Conservation (phyloP, 306 rosid species). For the Heteromeles arbutifolia region DNA sequence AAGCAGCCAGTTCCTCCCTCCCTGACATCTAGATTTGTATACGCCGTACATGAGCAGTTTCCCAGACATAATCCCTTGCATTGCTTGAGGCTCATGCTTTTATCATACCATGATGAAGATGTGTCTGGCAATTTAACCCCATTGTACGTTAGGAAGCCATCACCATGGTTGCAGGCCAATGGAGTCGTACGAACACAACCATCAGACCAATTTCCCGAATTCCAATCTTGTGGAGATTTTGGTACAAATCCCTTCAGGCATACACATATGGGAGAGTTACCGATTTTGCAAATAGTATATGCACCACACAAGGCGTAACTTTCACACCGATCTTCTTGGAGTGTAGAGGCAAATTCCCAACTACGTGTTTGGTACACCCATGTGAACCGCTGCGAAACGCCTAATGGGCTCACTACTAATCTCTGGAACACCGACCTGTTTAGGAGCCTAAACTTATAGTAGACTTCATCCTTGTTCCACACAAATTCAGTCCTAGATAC, state of each 20-base stretch:
- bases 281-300: slow-evolving; percentile 25
- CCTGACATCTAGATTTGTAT: slow-evolving; percentile 24
- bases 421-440: slow-evolving; percentile 29
- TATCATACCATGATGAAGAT: slow-evolving; percentile 10
- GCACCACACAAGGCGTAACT: slow-evolving; percentile 39
- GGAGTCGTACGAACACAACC: slow-evolving; percentile 33
- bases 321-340: slow-evolving; percentile 20
- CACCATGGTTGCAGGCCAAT: slow-evolving; percentile 24
- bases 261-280: slow-evolving; percentile 25
- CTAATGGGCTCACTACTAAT: slow-evolving; percentile 29
- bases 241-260: slow-evolving; percentile 46
- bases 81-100: slow-evolving; percentile 15
- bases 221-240: slow-evolving; percentile 20
- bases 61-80: slow-evolving; percentile 24
- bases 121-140: slow-evolving; percentile 25
- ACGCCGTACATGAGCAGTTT: slow-evolving; percentile 40
- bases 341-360: background rate
- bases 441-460: slow-evolving; percentile 23
- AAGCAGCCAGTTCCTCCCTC: slow-evolving; percentile 31
- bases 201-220: slow-evolving; percentile 17
- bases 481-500: slow-evolving; percentile 17
- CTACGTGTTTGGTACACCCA: background rate
- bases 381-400: background rate
- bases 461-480: slow-evolving; percentile 26
- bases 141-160: slow-evolving; percentile 18